These are phyloP conservation scores for Biancaea sappan DNA, from an alignment of 306 rosid genomes.

Conservation along the genomic window DNA sequence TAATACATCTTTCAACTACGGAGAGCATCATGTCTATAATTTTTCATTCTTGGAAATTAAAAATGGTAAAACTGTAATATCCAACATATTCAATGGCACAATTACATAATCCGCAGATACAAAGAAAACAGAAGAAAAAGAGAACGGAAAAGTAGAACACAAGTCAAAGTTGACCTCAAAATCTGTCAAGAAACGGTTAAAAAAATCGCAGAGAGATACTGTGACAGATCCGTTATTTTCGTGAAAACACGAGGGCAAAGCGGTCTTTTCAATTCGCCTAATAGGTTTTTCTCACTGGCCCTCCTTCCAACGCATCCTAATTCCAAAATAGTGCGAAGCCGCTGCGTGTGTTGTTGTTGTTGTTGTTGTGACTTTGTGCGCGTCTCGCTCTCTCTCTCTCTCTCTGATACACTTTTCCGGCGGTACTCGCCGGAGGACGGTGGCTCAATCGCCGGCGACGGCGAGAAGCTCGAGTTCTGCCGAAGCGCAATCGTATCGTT, in stretches of 20 bases:
- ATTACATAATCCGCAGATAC: neutral
- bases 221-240: slow-evolving; percentile 45
- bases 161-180: slow-evolving; percentile 59
- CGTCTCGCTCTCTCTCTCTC: slow-evolving; percentile 11
- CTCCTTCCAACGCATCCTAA: slow-evolving; percentile 51
- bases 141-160: slow-evolving; percentile 11
- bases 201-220: slow-evolving; percentile 42
- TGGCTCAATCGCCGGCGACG: slow-evolving; percentile 4
- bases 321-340: slow-evolving; percentile 42
- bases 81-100: neutral
- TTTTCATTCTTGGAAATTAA: no score
- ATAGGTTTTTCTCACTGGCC: slow-evolving; percentile 56
- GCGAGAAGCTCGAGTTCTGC: neutral
- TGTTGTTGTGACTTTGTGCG: slow-evolving; percentile 10
- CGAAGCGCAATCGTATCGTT: neutral
- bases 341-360: no score
- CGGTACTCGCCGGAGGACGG: slow-evolving; percentile 32
- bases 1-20: neutral
- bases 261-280: slow-evolving; percentile 29
- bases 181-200: slow-evolving; percentile 56
- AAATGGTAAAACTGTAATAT: neutral
- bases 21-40: no score
- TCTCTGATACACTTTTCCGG: slow-evolving; percentile 47
- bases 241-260: slow-evolving; percentile 22
- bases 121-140: neutral